Evolutionary conservation across 2,329 filamentous ascomycete genomes (phyloP).

Genomic region (Neofusicoccum sp.): DNA sequence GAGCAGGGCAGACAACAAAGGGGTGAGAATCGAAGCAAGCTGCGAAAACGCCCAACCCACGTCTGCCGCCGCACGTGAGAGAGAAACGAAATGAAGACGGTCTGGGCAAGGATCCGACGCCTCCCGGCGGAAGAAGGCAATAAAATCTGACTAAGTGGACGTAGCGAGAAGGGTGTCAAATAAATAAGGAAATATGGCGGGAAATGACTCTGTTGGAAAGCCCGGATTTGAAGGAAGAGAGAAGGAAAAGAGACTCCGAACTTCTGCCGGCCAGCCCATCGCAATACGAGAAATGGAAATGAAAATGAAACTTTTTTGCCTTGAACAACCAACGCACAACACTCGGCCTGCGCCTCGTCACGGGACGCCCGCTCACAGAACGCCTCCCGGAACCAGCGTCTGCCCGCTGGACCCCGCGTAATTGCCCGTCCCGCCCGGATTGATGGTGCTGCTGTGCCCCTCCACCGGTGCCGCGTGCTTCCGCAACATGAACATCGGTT

Average conservation of each 20-base stretch:
- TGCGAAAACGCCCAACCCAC: slow-evolving; percentile 8
- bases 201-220: slow-evolving; percentile 8
- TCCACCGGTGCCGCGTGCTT: slow-evolving; percentile 58
- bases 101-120: neutral
- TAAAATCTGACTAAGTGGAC: slow-evolving; percentile 11
- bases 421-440: slow-evolving; percentile 31
- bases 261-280: neutral
- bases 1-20: slow-evolving; percentile 5
- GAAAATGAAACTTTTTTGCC: slow-evolving; percentile 6
- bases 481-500: slow-evolving; percentile 98
- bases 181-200: slow-evolving; percentile 6
- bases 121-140: slow-evolving; percentile 2
- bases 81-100: slow-evolving; percentile 15
- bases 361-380: neutral
- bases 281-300: neutral
- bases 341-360: no score
- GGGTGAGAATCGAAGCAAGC: neutral
- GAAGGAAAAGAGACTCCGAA: neutral
- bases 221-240: neutral
- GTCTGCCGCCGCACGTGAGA: slow-evolving; percentile 14
- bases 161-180: neutral
- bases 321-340: neutral
- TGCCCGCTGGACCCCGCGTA: neutral
- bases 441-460: slow-evolving; percentile 43
- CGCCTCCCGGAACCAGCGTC: slow-evolving; percentile 9